Conservation (phyloP, 1,284 basidiomycete species). For the Gomphus bonarii region DNA sequence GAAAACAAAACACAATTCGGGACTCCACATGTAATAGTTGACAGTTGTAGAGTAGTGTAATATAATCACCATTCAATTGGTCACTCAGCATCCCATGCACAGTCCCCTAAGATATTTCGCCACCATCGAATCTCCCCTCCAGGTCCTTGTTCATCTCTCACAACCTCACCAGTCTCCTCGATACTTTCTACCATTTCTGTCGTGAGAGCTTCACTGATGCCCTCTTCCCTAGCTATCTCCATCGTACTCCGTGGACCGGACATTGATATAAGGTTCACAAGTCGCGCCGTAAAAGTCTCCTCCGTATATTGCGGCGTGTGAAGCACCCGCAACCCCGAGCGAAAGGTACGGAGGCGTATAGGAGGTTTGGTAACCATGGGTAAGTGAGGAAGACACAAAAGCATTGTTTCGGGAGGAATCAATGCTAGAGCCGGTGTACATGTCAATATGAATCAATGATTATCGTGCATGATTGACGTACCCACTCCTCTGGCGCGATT, state of each 20-base stretch:
- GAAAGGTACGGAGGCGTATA: slow-evolving; percentile 59
- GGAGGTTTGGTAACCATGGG: slow-evolving; percentile 57
- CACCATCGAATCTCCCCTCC: slow-evolving; percentile 49
- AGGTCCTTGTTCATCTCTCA: slow-evolving; percentile 55
- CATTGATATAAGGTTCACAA: slow-evolving; percentile 43
- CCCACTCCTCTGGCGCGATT: slow-evolving; percentile 91
- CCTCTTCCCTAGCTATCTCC: slow-evolving; percentile 59
- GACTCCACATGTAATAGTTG: background rate
- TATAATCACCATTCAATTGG: background rate
- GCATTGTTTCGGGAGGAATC: slow-evolving; percentile 78
- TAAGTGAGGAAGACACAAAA: slow-evolving; percentile 63
- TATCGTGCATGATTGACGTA: slow-evolving; percentile 30
- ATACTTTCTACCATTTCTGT: slow-evolving; percentile 66
- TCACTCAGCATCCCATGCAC: slow-evolving; percentile 52
- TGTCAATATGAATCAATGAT: background rate
- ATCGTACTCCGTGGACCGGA: slow-evolving; percentile 42
- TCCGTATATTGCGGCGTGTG: slow-evolving; percentile 73
- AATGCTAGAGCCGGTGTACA: slow-evolving; percentile 42
- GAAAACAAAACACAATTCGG: background rate
- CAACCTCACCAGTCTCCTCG: slow-evolving; percentile 56
- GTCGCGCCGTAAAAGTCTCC: slow-evolving; percentile 52
- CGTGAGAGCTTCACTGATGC: slow-evolving; percentile 59
- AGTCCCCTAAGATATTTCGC: slow-evolving; percentile 56
- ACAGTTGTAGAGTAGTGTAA: background rate
- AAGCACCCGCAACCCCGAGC: slow-evolving; percentile 67